These are phyloP conservation scores for Aeminium ludgeri DNA, from an alignment of 495 filamentous ascomycete species.

Conservation along the genomic window DNA sequence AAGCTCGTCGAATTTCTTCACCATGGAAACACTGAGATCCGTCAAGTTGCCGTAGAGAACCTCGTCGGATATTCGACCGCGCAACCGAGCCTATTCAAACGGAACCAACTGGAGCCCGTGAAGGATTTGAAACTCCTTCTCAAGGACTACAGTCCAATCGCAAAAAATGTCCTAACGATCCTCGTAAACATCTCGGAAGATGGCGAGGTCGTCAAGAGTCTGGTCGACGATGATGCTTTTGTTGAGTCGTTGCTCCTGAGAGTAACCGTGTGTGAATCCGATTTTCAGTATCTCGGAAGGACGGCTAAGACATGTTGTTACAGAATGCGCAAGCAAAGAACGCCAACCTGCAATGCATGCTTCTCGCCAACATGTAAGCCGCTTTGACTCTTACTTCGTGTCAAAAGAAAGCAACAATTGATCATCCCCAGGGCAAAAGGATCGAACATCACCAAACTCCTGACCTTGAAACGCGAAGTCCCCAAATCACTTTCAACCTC, in stretches of 20 bases:
- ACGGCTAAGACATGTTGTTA: too few species aligned
- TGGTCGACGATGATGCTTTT: constrained; percentile 69
- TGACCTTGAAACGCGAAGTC: constrained; percentile 42
- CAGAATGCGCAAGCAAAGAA: constrained; percentile 50
- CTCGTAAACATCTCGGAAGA: constrained; percentile 82
- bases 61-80: constrained; percentile 67
- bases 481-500: constrained; percentile 48
- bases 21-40: constrained; percentile 72
- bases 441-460: constrained; percentile 48
- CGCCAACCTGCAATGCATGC: constrained; percentile 74
- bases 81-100: constrained; percentile 71
- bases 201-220: constrained; percentile 46
- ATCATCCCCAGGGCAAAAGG: constrained; percentile 37
- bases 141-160: constrained; percentile 69
- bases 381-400: too few species aligned
- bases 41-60: constrained; percentile 67
- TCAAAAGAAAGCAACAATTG: too few species aligned
- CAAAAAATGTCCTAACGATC: constrained; percentile 82
- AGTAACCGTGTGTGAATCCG: constrained; percentile 50
- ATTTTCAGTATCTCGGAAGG: too few species aligned
- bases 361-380: constrained; percentile 62
- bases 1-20: constrained; percentile 86
- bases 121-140: constrained; percentile 81
- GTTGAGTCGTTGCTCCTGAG: constrained; percentile 52
- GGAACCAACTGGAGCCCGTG: constrained; percentile 56